Evolutionary conservation across 306 rosid genomes (phyloP), one percentile per base, ranked within the genome.

Genomic region (Casuarina equisetifolia): DNA sequence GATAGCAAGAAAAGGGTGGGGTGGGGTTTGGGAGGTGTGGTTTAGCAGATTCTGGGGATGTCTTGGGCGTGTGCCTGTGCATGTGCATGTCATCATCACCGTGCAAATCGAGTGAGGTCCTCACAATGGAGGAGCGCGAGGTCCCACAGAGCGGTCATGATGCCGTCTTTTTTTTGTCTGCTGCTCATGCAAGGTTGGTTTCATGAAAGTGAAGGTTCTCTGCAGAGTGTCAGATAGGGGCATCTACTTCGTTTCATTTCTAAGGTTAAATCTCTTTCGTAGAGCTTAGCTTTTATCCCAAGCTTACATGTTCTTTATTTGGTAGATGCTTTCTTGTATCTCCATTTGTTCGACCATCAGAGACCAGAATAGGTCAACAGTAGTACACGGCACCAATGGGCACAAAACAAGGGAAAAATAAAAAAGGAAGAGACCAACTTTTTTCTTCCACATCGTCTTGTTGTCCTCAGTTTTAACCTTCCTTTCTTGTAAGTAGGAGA

Each of bases 161-260:
- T 74, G 84, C 76, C 89, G 46, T 74, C 87, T 66, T 5, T 40
- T 40, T 84, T 58, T 90, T 92, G 94, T 86, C 89, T 66, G 35
- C 74, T 82, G 66, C 73, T 63, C 61, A 88, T 16, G 92, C 86
- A 52, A 81, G 2, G 92, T 83, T 50, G 77, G 87, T 78, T 74
- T 89, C 92, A 83, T 20, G 83, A 84, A 63, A 82, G 87, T 8
- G 84, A 80, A 79, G 82, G 74, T 66, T 68, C 64, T 79, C 70
- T 17, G 50, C 20, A 35, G 51, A 49, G 63, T 61, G 69, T 63
- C 83, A 75, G 59, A 9, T 67, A 50, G 83, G 78, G 72, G 78
- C 96, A 64, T 73, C 81, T 62, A 69, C 70, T 79, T 75, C 78
- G 81, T 70, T 80, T 70, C 64, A 63, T 81, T 32, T 52, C 52